Base-by-base conservation (phyloP, 805 yeast species). In the Blastobotrys peoriensis region DNA sequence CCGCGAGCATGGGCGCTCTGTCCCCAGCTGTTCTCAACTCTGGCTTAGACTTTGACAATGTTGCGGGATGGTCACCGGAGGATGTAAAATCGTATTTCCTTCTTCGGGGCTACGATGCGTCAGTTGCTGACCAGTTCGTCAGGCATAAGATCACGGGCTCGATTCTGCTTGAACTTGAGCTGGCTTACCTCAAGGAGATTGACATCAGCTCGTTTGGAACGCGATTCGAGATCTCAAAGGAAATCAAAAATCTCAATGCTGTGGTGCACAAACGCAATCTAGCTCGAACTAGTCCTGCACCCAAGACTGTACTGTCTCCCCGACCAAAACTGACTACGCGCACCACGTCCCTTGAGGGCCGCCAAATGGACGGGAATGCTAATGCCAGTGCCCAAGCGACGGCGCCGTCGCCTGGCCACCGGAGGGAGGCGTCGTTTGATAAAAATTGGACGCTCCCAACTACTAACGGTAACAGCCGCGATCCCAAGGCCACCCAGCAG, bases 191-290 rank as follows among this genome's bases (percentile, higher is more conserved):
- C 57, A 93, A 91, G 61, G 99, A 93, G 63, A 69, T 93, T 46
- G 98, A 89, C 45, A 91, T 93, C 42, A 73, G 78, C 40, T 85
- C 95, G 3, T 93, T 93, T 67, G 99, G 99, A 21, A 89, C 96
- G 0, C 75, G 99, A 51, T 93, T 88, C 64, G 96, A 89, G 62
- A 78, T 93, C 38, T 81, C 79, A 64, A 88, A 87, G 59, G 95
- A 86, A 60, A 91, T 93, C 55, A 95, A 86, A 61, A 75, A 79
- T 30, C 57, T 60, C 10, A 71, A 71, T 30, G 46, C 53, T 18
- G 34, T 52, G 9, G 55, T 41, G 4, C 40, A 36, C 27, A 25
- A 18, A 19, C 25, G 10, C 43, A 2, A 35, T 40, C 20, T 34
- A 40, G 8, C 30, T 13, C 8, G 13, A 8, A 8, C 30, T 8